phyloP scores from a whole-genome alignment of 2,329 filamentous ascomycete species.

The Cladophialophora chaetospira region DNA sequence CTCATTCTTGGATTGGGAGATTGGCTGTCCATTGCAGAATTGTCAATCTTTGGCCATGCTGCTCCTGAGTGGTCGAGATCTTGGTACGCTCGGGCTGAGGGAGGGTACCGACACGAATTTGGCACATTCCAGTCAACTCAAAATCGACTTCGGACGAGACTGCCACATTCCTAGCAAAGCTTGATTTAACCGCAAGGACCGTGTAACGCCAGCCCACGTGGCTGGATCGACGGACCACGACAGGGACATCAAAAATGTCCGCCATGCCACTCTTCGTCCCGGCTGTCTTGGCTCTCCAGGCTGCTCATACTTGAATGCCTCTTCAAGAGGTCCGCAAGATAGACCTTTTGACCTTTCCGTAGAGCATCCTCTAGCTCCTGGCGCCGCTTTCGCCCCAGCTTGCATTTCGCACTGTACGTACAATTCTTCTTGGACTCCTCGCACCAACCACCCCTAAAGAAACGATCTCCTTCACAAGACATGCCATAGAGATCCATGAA shows the following conservation, averaged over 20 bases:
- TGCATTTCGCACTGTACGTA: conserved; percentile 48
- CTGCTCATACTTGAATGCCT: conserved; percentile 22
- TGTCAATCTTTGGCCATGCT: too few relatives aligned
- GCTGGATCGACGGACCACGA: too few relatives aligned
- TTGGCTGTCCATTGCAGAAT: too few relatives aligned
- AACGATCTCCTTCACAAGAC: conserved; percentile 49
- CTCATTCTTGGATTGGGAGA: too few relatives aligned
- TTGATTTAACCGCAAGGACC: too few relatives aligned
- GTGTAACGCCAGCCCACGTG: too few relatives aligned
- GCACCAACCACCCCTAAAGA: conserved; percentile 37
- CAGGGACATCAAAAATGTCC: conserved; percentile 17
- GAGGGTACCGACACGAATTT: too few relatives aligned
- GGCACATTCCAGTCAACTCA: too few relatives aligned
- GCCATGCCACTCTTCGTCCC: conserved; percentile 28
- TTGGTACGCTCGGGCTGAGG: too few relatives aligned
- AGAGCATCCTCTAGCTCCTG: conserved; percentile 40
- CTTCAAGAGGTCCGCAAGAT: conserved; percentile 26
- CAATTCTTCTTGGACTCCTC: conserved; percentile 42
- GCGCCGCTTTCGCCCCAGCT: conserved; percentile 34
- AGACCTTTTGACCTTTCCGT: conserved; percentile 35
- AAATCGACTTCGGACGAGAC: too few relatives aligned
- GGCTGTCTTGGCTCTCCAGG: conserved; percentile 14
- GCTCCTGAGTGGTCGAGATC: too few relatives aligned
- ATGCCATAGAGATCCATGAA: conserved; percentile 54
- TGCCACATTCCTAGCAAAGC: too few relatives aligned